Conservation (phyloP, 441 rosid species). For the Populus hybrid region DNA sequence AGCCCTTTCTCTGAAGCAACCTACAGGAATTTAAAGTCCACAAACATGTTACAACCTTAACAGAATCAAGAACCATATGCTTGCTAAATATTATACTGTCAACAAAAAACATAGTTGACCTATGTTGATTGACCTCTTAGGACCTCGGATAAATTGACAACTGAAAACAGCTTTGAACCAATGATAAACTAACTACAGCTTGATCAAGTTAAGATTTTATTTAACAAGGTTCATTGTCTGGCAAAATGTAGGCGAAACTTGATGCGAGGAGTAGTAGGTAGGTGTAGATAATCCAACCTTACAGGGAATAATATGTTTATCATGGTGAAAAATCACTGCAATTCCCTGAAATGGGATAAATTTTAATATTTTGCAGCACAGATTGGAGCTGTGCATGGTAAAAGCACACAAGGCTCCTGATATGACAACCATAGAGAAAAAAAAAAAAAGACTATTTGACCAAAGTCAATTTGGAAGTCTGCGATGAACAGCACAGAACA, state of each 20-base stretch:
- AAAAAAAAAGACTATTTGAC: background rate
- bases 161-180: slow-evolving; percentile 1
- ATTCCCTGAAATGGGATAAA: background rate
- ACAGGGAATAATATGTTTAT: background rate
- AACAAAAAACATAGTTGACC: slow-evolving; percentile 14
- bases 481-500: background rate
- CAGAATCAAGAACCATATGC: background rate
- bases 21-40: slow-evolving; percentile 35
- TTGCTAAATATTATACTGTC: background rate
- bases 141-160: background rate
- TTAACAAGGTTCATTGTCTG: background rate
- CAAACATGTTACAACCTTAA: background rate
- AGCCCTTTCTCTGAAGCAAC: slow-evolving; percentile 94
- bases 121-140: background rate
- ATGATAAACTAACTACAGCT: background rate
- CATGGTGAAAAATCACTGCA: background rate
- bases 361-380: background rate
- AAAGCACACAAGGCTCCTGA: too few species aligned
- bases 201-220: background rate
- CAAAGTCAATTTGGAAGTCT: background rate
- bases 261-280: background rate
- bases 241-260: background rate
- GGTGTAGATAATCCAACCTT: background rate
- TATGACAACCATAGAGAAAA: background rate
- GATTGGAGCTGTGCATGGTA: background rate